These are phyloP conservation scores for Flaveria sonorensis DNA, from an alignment of 129 eudicot species.

Conservation along the genomic window DNA sequence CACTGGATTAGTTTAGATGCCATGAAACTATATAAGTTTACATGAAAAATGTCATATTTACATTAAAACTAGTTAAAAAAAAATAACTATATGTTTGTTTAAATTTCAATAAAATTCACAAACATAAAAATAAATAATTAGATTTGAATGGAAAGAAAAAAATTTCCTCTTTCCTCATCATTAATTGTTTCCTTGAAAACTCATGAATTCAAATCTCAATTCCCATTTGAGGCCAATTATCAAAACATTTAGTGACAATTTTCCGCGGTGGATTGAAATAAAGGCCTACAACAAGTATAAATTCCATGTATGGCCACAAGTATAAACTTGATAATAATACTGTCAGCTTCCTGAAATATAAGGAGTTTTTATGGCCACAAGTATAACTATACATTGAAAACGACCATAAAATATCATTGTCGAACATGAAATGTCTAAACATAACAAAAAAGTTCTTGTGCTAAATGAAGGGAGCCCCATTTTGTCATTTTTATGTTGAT, in stretches of 20 bases:
- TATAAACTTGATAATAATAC: too few species aligned
- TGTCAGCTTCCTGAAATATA: not conserved
- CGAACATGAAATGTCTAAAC: not conserved
- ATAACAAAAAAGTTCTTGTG: not conserved
- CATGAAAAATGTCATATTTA: not conserved
- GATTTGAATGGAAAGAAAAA: not conserved
- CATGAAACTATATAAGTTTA: not conserved
- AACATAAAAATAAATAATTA: not conserved
- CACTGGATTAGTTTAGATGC: too few species aligned
- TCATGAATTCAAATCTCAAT: not conserved
- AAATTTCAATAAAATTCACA: not conserved
- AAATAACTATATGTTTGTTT: not conserved
- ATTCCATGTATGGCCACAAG: too few species aligned
- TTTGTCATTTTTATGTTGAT: constrained; percentile 13
- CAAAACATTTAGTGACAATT: not conserved
- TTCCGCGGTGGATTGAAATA: not conserved
- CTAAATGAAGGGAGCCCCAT: not conserved
- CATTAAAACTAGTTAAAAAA: not conserved
- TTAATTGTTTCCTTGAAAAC: not conserved
- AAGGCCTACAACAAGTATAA: constrained; percentile 14
- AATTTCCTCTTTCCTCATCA: constrained; percentile 12
- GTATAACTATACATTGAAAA: not conserved
- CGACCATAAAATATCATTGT: not conserved
- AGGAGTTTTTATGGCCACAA: constrained; percentile 26
- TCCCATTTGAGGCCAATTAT: constrained; percentile 9